Conservation (phyloP, 768 basidiomycete species). For the Suillus alpinus region DNA sequence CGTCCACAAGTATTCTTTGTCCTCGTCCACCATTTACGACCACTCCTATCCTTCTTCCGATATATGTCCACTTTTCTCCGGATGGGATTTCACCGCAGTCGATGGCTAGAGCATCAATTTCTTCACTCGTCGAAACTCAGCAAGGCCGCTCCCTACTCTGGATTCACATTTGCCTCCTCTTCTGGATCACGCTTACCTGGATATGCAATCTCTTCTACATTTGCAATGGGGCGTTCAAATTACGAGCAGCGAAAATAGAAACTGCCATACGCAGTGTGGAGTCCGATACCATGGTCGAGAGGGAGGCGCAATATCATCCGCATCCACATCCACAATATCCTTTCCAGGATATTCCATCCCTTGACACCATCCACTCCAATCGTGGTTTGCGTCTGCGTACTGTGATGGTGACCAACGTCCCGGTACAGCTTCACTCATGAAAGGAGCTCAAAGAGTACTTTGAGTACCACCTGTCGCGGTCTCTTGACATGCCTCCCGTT, state of each 20-base stretch:
- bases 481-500: slow-evolving; percentile 58
- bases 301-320: slow-evolving; percentile 42
- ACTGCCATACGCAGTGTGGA: slow-evolving; percentile 34
- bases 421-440: slow-evolving; percentile 69
- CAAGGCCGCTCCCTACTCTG: slow-evolving; percentile 62
- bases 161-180: slow-evolving; percentile 71
- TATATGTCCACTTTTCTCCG: slow-evolving; percentile 63
- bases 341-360: slow-evolving; percentile 46
- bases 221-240: slow-evolving; percentile 59
- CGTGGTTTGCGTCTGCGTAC: slow-evolving; percentile 69
- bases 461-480: slow-evolving; percentile 70
- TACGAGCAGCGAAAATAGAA: slow-evolving; percentile 57
- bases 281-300: slow-evolving; percentile 28
- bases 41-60: slow-evolving; percentile 65
- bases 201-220: slow-evolving; percentile 67
- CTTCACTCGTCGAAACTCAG: slow-evolving; percentile 55
- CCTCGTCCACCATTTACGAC: slow-evolving; percentile 65
- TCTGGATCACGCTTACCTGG: slow-evolving; percentile 74
- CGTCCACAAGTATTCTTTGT: slow-evolving; percentile 56
- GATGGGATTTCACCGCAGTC: slow-evolving; percentile 46
- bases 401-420: slow-evolving; percentile 81
- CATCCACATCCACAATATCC: slow-evolving; percentile 66
- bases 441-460: slow-evolving; percentile 81
- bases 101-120: slow-evolving; percentile 74
- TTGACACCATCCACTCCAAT: slow-evolving; percentile 27